These are phyloP conservation scores for Eremothecium sinecaudum DNA, from an alignment of 1,139 yeast genomes.

Conservation along the genomic window DNA sequence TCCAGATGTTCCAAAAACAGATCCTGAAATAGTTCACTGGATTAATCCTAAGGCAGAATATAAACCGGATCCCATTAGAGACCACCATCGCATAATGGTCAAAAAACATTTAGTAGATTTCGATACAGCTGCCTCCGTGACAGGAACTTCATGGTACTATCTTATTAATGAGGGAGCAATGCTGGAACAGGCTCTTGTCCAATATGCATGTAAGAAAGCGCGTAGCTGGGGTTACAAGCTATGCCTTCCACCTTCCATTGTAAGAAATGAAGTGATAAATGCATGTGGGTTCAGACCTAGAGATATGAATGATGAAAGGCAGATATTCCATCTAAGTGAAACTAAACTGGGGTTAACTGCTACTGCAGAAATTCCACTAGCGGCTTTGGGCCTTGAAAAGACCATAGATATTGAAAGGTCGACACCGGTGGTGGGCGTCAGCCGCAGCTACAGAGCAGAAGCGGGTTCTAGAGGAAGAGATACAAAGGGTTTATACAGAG, in stretches of 20 bases:
- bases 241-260: slow-evolving; percentile 80
- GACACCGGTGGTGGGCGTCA: slow-evolving; percentile 63
- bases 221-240: slow-evolving; percentile 56
- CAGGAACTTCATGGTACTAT: slow-evolving; percentile 89
- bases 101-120: slow-evolving; percentile 49
- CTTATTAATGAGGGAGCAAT: slow-evolving; percentile 78
- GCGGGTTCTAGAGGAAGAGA: slow-evolving; percentile 96
- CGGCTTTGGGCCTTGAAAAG: slow-evolving; percentile 52
- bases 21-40: slow-evolving; percentile 43
- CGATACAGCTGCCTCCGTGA: slow-evolving; percentile 56
- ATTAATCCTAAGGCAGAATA: slow-evolving; percentile 37
- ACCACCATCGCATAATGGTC: slow-evolving; percentile 51
- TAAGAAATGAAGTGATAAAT: slow-evolving; percentile 60
- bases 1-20: slow-evolving; percentile 36
- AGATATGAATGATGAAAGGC: slow-evolving; percentile 80
- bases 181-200: slow-evolving; percentile 81
- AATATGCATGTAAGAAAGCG: slow-evolving; percentile 63
- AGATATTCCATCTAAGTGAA: slow-evolving; percentile 54
- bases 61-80: slow-evolving; percentile 31
- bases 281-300: slow-evolving; percentile 97
- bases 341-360: slow-evolving; percentile 67
- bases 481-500: slow-evolving; percentile 85
- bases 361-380: slow-evolving; percentile 92
- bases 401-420: slow-evolving; percentile 29
- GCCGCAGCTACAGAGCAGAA: slow-evolving; percentile 88